Evolutionary conservation across 1,139 yeast species (phyloP), one percentile per base, ranked within the genome.

Genomic region (Scheffersomyces quercinus): DNA sequence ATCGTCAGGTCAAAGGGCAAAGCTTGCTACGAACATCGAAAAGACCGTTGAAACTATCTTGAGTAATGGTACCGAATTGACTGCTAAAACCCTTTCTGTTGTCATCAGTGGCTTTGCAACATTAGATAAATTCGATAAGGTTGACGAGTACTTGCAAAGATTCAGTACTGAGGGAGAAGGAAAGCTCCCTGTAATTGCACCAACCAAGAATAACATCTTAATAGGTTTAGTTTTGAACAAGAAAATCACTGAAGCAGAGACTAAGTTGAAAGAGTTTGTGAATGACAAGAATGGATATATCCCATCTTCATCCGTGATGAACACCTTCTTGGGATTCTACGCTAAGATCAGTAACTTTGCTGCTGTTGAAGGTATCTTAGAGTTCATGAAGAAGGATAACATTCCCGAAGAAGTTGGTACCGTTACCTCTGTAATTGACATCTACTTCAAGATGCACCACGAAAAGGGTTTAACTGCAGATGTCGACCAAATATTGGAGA

Each of bases 331-430:
- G 50, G 55, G 54, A 37, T 51, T 58, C 48, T 68, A 74, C 48
- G 60, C 68, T 28, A 62, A 62, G 35, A 38, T 35, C 11, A 57
- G 62, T 40, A 70, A 73, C 52, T 64, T 60, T 46, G 53, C 61
- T 28, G 74, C 77, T 3, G 72, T 72, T 12, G 71, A 67, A 40
- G 74, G 73, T 4, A 64, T 73, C 37, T 51, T 71, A 38, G 51
- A 62, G 35, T 73, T 62, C 55, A 73, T 73, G 77, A 58, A 60
- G 43, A 51, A 54, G 29, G 44, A 68, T 31, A 64, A 70, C n/a
- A 65, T 84, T 31, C 59, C 70, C 30, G 87, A 85, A 28, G 88
- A 83, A 57, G 73, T 81, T 40, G 82, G 81, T 12, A 84, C 93
- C 1, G 81, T 81, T 60, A 78, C 91, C n/a, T 77, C 77, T 33